Conservation (phyloP, 2,329 filamentous ascomycete genomes). For the Stachybotrys chartarum region DNA sequence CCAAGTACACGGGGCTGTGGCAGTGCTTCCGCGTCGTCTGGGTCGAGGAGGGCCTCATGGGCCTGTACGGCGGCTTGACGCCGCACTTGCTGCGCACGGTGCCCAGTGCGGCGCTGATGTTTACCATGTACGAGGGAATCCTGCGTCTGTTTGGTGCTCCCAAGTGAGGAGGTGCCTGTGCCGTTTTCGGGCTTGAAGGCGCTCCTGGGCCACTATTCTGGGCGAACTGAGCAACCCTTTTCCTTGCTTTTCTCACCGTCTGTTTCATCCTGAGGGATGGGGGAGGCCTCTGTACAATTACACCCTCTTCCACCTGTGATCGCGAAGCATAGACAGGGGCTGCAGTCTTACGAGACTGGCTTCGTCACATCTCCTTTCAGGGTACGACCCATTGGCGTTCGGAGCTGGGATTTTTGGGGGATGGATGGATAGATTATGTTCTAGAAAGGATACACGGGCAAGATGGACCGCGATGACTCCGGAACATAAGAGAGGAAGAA, state of each 20-base stretch:
- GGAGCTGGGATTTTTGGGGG: not conserved
- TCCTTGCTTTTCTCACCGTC: too few species aligned
- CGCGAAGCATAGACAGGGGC: too few species aligned
- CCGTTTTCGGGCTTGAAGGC: too few species aligned
- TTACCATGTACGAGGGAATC: constrained; percentile 72
- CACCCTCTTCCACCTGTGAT: too few species aligned
- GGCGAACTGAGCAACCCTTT: too few species aligned
- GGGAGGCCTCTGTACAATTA: too few species aligned
- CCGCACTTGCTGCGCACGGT: constrained; percentile 88
- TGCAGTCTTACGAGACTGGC: not conserved
- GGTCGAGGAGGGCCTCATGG: constrained; percentile 80
- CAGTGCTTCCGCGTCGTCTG: constrained; percentile 86
- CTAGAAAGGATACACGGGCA: too few species aligned
- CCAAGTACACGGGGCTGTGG: constrained; percentile 81
- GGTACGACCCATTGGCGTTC: not conserved
- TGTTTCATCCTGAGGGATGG: too few species aligned
- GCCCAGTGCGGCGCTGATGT: constrained; percentile 92
- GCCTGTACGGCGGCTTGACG: constrained; percentile 83
- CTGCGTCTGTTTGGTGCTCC: constrained; percentile 38
- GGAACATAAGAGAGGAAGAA: too few species aligned
- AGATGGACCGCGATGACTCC: too few species aligned
- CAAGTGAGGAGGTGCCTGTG: constrained; percentile 13
- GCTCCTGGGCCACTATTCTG: too few species aligned
- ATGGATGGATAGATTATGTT: not conserved
- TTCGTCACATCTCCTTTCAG: not conserved